phyloP scores from a whole-genome alignment of 768 basidiomycete species.

The Lactarius evosmus region DNA sequence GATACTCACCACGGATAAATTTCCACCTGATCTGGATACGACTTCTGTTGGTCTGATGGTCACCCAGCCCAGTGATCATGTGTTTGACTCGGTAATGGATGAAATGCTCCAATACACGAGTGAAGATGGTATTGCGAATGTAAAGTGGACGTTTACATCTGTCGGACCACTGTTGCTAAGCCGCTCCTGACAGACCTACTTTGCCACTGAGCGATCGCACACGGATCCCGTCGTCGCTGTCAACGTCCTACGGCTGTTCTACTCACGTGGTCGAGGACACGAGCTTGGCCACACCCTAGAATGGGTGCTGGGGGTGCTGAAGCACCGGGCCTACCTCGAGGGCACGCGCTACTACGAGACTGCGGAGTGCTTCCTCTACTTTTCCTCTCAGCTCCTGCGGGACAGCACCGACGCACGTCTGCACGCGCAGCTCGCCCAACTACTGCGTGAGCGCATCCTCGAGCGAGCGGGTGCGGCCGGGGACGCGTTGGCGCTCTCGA shows the following conservation, averaged over 20 bases:
- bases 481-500: conserved; percentile 53
- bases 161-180: conserved; percentile 13
- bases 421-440: conserved; percentile 38
- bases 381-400: conserved; percentile 45
- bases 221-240: conserved; percentile 54
- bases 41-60: conserved; percentile 53
- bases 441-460: conserved; percentile 45
- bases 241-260: conserved; percentile 50
- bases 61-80: conserved; percentile 33
- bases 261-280: conserved; percentile 45
- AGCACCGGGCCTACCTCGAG: conserved; percentile 50
- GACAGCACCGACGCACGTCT: conserved; percentile 35
- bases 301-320: conserved; percentile 49
- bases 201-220: conserved; percentile 49
- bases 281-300: conserved; percentile 45
- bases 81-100: conserved; percentile 47
- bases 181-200: conserved; percentile 43
- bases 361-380: conserved; percentile 52
- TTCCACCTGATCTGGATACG: conserved; percentile 56
- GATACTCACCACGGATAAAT: conserved; percentile 45
- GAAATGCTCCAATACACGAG: conserved; percentile 53
- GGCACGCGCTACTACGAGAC: conserved; percentile 55
- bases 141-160: conserved; percentile 15
- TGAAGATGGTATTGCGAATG: conserved; percentile 46
- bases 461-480: conserved; percentile 50